phyloP scores from a whole-genome alignment of 306 rosid species.

The Luffa aegyptiaca region DNA sequence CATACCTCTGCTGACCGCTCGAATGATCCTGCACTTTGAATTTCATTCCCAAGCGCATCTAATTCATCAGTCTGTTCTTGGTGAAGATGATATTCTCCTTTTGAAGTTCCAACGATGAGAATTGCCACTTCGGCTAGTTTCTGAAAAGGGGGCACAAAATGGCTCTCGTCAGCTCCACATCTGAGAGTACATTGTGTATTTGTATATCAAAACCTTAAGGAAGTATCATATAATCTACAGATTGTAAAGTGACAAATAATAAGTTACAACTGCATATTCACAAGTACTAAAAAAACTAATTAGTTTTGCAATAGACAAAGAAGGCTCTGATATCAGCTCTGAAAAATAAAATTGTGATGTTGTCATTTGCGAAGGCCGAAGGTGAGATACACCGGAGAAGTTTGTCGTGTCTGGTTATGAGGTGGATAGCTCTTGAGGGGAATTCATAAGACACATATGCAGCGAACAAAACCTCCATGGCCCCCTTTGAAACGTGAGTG shows the following conservation, averaged over 20 bases:
- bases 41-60: background rate
- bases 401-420: background rate
- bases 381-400: background rate
- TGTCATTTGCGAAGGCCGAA: background rate
- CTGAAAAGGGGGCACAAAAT: background rate
- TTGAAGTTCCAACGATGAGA: background rate
- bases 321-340: background rate
- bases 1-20: background rate
- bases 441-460: background rate
- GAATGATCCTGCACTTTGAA: background rate
- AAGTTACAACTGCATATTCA: background rate
- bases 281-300: background rate
- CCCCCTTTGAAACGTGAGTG: background rate
- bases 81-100: background rate
- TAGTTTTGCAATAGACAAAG: background rate
- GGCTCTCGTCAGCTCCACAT: background rate
- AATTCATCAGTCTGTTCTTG: background rate
- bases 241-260: background rate
- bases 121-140: background rate
- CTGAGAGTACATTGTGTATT: background rate
- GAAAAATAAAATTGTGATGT: background rate
- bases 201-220: background rate
- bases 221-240: background rate
- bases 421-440: background rate
- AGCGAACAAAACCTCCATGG: background rate